phyloP scores from a whole-genome alignment of 78 protist genomes.

The Dictyostelium firmibasis region DNA sequence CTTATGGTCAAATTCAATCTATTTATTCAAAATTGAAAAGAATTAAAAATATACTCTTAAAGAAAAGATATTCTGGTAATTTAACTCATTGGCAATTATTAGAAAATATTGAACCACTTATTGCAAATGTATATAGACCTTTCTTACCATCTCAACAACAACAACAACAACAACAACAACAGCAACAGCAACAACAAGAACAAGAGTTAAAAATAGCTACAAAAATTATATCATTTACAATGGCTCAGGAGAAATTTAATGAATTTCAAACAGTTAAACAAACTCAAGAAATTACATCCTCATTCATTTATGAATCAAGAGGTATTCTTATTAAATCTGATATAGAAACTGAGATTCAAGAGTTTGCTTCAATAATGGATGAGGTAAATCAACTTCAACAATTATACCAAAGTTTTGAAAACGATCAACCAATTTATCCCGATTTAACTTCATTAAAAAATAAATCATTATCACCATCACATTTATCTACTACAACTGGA shows the following conservation, averaged over 20 bases:
- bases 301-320: neutral
- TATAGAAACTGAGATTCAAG: neutral
- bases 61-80: neutral
- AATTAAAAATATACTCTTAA: neutral
- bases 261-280: neutral
- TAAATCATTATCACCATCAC: neutral
- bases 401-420: neutral
- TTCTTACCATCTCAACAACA: neutral
- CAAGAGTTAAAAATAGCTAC: neutral
- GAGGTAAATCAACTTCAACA: neutral
- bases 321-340: neutral
- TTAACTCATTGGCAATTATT: neutral
- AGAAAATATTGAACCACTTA: neutral
- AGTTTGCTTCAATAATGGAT: neutral
- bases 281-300: neutral
- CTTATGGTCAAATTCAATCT: neutral
- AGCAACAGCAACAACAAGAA: neutral
- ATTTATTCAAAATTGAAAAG: neutral
- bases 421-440: neutral
- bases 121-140: neutral
- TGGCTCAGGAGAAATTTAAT: neutral
- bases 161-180: too few species aligned
- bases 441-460: neutral
- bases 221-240: neutral
- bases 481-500: neutral